These are phyloP conservation scores for Mycosphaerella sp. DNA, from an alignment of 2,329 filamentous ascomycete species.

Conservation along the genomic window DNA sequence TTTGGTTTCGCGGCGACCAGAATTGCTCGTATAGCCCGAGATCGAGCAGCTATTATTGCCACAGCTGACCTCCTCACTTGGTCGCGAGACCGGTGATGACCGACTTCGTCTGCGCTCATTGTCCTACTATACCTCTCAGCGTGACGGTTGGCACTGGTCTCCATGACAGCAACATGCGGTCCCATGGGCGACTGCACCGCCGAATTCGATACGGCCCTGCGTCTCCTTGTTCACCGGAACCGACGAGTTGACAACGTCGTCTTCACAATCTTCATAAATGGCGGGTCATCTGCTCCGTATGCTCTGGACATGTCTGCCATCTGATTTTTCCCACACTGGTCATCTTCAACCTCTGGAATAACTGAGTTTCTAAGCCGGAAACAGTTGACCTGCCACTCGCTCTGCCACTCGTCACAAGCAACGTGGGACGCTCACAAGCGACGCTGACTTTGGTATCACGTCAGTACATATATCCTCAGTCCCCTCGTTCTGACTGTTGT, in stretches of 20 bases:
- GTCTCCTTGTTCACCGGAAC: background rate
- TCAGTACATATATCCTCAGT: conserved; percentile 6
- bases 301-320: background rate
- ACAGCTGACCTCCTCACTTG: background rate
- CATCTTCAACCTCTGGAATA: background rate
- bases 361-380: background rate
- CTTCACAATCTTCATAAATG: background rate
- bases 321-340: background rate
- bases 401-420: conserved; percentile 1
- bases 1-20: background rate
- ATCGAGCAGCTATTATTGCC: background rate
- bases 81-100: background rate
- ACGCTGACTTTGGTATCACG: background rate
- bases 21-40: background rate
- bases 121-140: background rate
- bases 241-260: background rate
- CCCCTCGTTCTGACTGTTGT: background rate
- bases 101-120: background rate
- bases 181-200: background rate
- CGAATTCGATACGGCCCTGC: background rate
- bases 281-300: background rate
- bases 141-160: background rate
- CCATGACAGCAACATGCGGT: background rate
- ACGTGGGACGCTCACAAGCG: background rate
- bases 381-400: conserved; percentile 2